A percentile compares a stretch with the other conserved stretches of the same genome.
Conservation (phyloP, 1,139 yeast genomes). For the Candida dubliniensis region DNA sequence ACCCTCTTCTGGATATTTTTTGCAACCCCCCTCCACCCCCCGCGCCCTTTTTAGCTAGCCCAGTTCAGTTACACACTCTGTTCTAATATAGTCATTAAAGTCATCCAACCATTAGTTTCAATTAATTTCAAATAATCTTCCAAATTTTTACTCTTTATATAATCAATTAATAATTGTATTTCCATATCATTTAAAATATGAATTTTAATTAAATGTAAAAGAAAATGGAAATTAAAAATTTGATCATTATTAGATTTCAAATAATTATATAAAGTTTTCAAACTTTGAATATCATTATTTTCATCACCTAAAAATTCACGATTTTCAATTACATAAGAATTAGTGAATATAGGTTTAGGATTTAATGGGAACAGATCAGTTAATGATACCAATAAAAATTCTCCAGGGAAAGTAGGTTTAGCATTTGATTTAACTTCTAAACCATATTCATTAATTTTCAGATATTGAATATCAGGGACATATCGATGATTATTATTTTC, state of each 20-base stretch:
- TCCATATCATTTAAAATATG: slow-evolving; percentile 58
- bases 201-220: slow-evolving; percentile 54
- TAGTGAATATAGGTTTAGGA: slow-evolving; percentile 51
- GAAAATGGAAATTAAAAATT: slow-evolving; percentile 71
- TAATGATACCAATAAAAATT: slow-evolving; percentile 80
- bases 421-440: slow-evolving; percentile 86
- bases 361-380: slow-evolving; percentile 89
- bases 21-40: too few relatives aligned
- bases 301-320: slow-evolving; percentile 68
- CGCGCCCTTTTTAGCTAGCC: neutral
- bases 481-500: slow-evolving; percentile 69
- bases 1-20: too few relatives aligned
- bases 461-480: slow-evolving; percentile 92
- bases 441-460: slow-evolving; percentile 84
- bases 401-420: slow-evolving; percentile 95
- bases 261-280: slow-evolving; percentile 41
- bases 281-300: slow-evolving; percentile 52
- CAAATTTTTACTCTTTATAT: slow-evolving; percentile 36
- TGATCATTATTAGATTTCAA: slow-evolving; percentile 40
- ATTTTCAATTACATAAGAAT: slow-evolving; percentile 71
- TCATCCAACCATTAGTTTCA: slow-evolving; percentile 75
- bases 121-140: slow-evolving; percentile 55
- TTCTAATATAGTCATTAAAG: slow-evolving; percentile 59
- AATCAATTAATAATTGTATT: slow-evolving; percentile 43
- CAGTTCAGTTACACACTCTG: slow-evolving; percentile 24